Evolutionary conservation across 2,329 filamentous ascomycete genomes (phyloP).

Genomic region (Arachnopeziza araneosa): DNA sequence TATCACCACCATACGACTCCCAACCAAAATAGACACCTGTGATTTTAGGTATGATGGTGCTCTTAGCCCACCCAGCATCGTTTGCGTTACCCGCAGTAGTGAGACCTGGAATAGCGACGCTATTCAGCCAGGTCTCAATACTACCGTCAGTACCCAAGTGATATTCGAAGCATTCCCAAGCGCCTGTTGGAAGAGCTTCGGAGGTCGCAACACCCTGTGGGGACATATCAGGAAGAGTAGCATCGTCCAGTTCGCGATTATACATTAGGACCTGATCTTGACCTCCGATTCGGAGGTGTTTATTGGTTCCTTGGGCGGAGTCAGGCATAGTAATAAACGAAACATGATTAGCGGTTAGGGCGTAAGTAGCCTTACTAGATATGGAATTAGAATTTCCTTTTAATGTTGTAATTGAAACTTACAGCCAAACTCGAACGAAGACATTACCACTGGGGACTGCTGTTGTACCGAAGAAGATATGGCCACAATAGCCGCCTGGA

Average conservation of each 20-base stretch:
- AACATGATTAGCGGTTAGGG: constrained; percentile 54
- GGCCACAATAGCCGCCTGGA: constrained; percentile 50
- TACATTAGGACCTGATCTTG: constrained; percentile 58
- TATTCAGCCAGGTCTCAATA: constrained; percentile 56
- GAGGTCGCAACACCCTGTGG: constrained; percentile 53
- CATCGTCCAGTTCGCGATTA: constrained; percentile 58
- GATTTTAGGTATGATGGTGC: constrained; percentile 44
- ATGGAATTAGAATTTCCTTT: constrained; percentile 18
- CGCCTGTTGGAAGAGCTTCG: constrained; percentile 41
- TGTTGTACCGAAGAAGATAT: constrained; percentile 56
- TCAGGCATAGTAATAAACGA: constrained; percentile 61
- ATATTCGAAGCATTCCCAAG: constrained; percentile 58
- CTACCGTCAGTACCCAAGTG: constrained; percentile 52
- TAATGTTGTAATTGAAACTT: constrained; percentile 30
- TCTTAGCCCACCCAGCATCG: constrained; percentile 47
- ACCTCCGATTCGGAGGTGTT: constrained; percentile 57
- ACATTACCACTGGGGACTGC: constrained; percentile 51
- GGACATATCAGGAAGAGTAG: constrained; percentile 55
- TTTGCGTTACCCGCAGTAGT: constrained; percentile 45
- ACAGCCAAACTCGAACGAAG: constrained; percentile 52
- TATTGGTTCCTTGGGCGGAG: constrained; percentile 46
- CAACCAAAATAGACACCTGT: constrained; percentile 56
- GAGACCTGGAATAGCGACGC: constrained; percentile 44
- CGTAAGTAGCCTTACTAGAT: constrained; percentile 47
- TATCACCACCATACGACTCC: constrained; percentile 56